Evolutionary conservation across 202 grass and related monocot species (phyloP), one percentile per base, ranked within the genome.

Genomic region (Hordeum pubiflorum): DNA sequence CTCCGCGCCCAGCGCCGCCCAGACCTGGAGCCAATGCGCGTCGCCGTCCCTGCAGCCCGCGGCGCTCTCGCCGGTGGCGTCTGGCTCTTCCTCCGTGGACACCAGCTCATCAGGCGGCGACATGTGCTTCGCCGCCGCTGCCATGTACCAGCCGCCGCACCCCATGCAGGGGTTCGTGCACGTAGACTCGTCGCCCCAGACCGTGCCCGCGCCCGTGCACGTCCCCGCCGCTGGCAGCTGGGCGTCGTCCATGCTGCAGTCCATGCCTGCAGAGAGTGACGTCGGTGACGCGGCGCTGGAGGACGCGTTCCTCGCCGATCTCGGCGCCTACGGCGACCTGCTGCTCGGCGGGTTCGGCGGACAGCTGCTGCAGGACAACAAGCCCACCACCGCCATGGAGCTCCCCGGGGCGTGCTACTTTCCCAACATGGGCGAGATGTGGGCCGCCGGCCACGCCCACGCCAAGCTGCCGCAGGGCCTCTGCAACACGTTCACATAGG

Each of bases 341-440:
- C 64, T 63, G 44, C 82, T 85, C 38, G 48, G 11, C 9, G 73
- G 79, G 17, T 54, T 54, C 55, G 9, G 55, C 9, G 55, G 55
- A 21, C 52, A n/a, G 20, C 3, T 71, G 40, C 50, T 60, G 56
- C 86, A 80, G 70, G 86, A 83, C 32, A 12, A 27, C 56, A 82
- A 73, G 78, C 66, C 79, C 27, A 13, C 72, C 29, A 13, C 36
- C 36, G 64, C 34, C 64, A n/a, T 85, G 72, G 87, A 89, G 67
- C 83, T 82, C 48, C 82, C 83, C 40, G 38, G 83, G 50, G 74
- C 83, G 66, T 82, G 83, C 79, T 86, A 86, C 83, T 89, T 86
- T 79, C 79, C 79, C 20, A 89, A 79, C 87, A 69, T 82, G 83
- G 66, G 59, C 4, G 87, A 89, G 74, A 79, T 89, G 38, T 86